These are phyloP conservation scores for Hortaea werneckii DNA, from an alignment of 2,329 filamentous ascomycete species.

Conservation along the genomic window DNA sequence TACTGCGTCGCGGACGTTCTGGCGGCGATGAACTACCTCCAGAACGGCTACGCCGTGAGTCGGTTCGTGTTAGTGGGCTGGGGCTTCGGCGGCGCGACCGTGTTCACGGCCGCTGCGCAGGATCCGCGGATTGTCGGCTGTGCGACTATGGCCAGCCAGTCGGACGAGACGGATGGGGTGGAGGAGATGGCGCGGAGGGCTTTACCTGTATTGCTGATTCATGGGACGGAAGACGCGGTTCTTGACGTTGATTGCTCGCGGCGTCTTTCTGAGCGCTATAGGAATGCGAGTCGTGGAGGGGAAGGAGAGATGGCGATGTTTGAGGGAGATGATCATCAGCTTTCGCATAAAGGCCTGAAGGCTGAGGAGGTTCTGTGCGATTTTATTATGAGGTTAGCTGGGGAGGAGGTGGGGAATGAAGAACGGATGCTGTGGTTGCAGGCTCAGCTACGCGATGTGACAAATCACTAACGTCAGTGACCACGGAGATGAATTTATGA, in stretches of 20 bases:
- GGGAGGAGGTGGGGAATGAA: constrained; percentile 10
- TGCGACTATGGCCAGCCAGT: constrained; percentile 33
- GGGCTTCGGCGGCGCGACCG: constrained; percentile 35
- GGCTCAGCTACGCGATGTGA: no score
- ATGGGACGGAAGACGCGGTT: constrained; percentile 30
- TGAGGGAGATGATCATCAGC: constrained; percentile 33
- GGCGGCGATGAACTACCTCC: constrained; percentile 29
- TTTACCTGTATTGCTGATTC: constrained; percentile 28
- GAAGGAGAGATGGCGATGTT: constrained; percentile 29
- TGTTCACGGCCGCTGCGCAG: constrained; percentile 27
- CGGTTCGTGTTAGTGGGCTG: constrained; percentile 34
- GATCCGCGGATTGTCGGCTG: constrained; percentile 27
- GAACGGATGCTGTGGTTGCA: no score
- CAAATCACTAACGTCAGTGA: no score
- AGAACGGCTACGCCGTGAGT: constrained; percentile 20
- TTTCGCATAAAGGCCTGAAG: constrained; percentile 27
- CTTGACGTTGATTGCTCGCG: constrained; percentile 26
- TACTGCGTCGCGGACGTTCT: constrained; percentile 29
- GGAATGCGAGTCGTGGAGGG: constrained; percentile 13
- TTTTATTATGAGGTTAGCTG: constrained; percentile 29
- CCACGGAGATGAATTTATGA: no score
- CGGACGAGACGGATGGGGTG: constrained; percentile 27
- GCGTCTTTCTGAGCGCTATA: constrained; percentile 29
- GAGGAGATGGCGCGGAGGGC: constrained; percentile 19
- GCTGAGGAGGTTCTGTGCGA: constrained; percentile 32